Evolutionary conservation across 2,329 filamentous ascomycete genomes (phyloP), one percentile per base, ranked within the genome.

Genomic region (Stagonosporopsis rhizophila): DNA sequence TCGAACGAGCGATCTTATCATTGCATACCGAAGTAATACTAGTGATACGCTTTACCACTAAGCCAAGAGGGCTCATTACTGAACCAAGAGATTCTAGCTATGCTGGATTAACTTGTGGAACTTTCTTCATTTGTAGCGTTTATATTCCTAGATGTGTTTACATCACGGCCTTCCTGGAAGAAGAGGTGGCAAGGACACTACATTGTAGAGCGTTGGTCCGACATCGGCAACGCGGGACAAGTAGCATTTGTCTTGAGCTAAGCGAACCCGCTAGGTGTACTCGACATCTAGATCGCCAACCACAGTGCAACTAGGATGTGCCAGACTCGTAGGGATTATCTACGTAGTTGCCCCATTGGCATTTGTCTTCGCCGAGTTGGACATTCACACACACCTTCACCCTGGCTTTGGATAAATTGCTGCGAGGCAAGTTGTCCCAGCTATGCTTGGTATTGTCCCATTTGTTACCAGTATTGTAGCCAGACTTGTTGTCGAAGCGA

Each of bases 21-120:
- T 74, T 53, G 53, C 54, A 57, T 50, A 32, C 47, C 53, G 37
- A 38, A 27, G 19, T 58, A 58, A 40, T 74, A 74, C 71, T 74
- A 74, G 71, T 74, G 71, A 71, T 69, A 68, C 71, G 71, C 71
- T 74, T 68, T 74, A 73, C 70, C 70, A 73, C 70, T 72, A 66
- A 72, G 70, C 70, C 66, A 72, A 62, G 67, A 66, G 66, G 68
- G 70, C 70, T 42, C 44, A 38, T 46, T 22, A 15, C 22, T 39
- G 20, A 30, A 32, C 54, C 32, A 41, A 42, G 40, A 22, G 12
- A 32, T 30, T 54, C 50, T 41, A 37, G 55, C 50, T 47, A 14
- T 53, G 58, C 54, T 58, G 58, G 52, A 54, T 51, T 52, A 51
- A 45, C 50, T 58, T 53, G 37, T 25, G 30, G 27, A n/a, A 0